Base-by-base conservation (phyloP, 2,329 filamentous ascomycete species). In the Botrytis cinerea region DNA sequence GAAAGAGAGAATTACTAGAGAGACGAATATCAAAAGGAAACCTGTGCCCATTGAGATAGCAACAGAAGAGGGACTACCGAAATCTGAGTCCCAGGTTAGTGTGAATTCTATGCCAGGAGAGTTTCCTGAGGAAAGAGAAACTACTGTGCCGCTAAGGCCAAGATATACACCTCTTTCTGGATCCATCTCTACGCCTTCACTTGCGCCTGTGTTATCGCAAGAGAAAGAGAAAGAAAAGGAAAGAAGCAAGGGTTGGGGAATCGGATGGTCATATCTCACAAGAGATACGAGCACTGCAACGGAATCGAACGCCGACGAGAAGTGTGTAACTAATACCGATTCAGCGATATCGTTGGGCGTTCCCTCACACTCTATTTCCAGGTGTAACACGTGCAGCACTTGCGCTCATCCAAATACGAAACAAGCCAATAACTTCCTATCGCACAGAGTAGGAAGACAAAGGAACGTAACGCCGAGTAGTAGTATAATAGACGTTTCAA, bases 381-480 rank as follows among this genome's bases (percentile, higher is more conserved):
- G 75, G 22, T 74, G 75, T n/a, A n/a, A 4, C 8, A 43, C n/a
- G 10, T 68, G 64, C 38, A 35, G 25, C 2, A 43, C 32, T 20
- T 68, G 48, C 69, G 70, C 71, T 1, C 76, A 74, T 22, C 74
- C 74, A 6, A 75, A 74, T 4, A 73, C 75, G 6, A 66, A 74
- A 40, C 74, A 54, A 38, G 4, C 16, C 35, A 4, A 22, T 69
- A 12, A 72, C 74, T 32, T 54, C 54, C 22, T 72, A n/a, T 61
- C 75, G 2, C 74, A 74, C 57, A 54, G 70, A 71, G 43, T 63
- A 48, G 54, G 69, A 20, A 43, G 72, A 59, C 64, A 76, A 60
- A 75, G 69, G 62, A 75, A 71, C 1, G 75, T 78, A 9, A 80
- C 78, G 14, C 78, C 78, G 8, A 79, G 78, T 48, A 79, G 78